Conservation (phyloP, 1,284 basidiomycete species). For the Inonotus obliquus region DNA sequence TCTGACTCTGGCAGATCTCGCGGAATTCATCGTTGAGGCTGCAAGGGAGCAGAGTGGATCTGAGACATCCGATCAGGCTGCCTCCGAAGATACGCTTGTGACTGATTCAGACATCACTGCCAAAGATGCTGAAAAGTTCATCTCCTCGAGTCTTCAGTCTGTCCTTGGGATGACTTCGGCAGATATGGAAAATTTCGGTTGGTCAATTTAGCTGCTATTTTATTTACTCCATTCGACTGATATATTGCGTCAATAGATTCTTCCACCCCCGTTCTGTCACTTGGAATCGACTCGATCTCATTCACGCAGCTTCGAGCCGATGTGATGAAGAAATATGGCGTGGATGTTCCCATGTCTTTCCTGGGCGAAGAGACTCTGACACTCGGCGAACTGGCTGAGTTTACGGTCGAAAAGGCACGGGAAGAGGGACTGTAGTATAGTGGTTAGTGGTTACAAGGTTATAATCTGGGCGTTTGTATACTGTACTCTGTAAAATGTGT, state of each 20-base stretch:
- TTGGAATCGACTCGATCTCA: conserved; percentile 16
- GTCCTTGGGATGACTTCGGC: conserved; percentile 14
- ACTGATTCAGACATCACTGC: not conserved
- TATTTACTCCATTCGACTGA: not conserved
- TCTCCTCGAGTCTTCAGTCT: conserved; percentile 7
- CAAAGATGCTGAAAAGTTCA: conserved; percentile 16
- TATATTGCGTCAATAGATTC: conserved; percentile 1
- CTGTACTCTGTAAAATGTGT: too few relatives aligned
- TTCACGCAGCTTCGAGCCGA: conserved; percentile 16
- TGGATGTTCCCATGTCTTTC: conserved; percentile 16
- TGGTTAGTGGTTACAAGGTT: not conserved
- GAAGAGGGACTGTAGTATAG: not conserved
- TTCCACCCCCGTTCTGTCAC: conserved; percentile 10
- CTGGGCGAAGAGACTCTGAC: conserved; percentile 15
- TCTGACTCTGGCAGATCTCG: conserved; percentile 5
- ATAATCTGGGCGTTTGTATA: too few relatives aligned
- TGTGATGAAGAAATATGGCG: conserved; percentile 7
- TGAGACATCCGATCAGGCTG: conserved; percentile 2
- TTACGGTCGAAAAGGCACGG: conserved; percentile 11
- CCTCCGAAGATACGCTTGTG: conserved; percentile 11
- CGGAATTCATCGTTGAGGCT: conserved; percentile 10
- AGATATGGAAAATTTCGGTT: conserved; percentile 13
- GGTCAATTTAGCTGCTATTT: not conserved
- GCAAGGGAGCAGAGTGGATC: conserved; percentile 8
- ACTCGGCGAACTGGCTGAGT: conserved; percentile 13